Percentiles rank a stretch among this genome's conserved stretches.
Conservation (phyloP, 805 yeast genomes). For the Candida sithepensis region DNA sequence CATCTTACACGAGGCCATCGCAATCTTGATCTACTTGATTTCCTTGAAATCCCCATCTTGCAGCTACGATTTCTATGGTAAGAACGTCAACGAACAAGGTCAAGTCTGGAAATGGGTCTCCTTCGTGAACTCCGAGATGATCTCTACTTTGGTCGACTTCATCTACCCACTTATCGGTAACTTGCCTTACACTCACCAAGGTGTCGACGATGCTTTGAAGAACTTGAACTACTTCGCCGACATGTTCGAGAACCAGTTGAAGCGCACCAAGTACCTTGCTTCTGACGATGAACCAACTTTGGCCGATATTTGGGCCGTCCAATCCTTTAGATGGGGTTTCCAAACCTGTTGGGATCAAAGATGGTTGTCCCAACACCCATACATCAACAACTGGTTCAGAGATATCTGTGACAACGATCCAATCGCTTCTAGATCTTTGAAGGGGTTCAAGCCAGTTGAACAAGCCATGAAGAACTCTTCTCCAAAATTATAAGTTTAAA, state of each 20-base stretch:
- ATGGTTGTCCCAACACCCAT: constrained; percentile 43
- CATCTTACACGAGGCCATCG: constrained; percentile 63
- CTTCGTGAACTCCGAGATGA: constrained; percentile 61
- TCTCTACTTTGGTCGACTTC: constrained; percentile 41
- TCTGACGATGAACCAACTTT: constrained; percentile 30
- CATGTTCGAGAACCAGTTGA: constrained; percentile 32
- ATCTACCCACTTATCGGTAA: constrained; percentile 59
- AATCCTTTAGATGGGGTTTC: constrained; percentile 39
- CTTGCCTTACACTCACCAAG: constrained; percentile 65
- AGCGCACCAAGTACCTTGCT: constrained; percentile 16
- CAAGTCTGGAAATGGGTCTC: constrained; percentile 73
- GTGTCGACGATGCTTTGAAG: constrained; percentile 16
- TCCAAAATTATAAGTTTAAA: constrained; percentile 4
- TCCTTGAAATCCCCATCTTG: constrained; percentile 32
- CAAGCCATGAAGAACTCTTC: constrained; percentile 11
- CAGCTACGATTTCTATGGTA: constrained; percentile 49
- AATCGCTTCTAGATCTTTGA: constrained; percentile 15
- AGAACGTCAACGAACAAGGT: constrained; percentile 55
- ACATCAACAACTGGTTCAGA: constrained; percentile 41
- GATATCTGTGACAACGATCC: constrained; percentile 37
- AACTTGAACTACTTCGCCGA: constrained; percentile 5
- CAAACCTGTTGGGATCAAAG: constrained; percentile 39
- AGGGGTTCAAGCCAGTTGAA: constrained; percentile 13
- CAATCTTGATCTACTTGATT: constrained; percentile 46
- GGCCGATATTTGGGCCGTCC: constrained; percentile 36